Evolutionary conservation across 257 asterid species (phyloP), one percentile per base, ranked within the genome.

Genomic region (Leptodermis oblonga): DNA sequence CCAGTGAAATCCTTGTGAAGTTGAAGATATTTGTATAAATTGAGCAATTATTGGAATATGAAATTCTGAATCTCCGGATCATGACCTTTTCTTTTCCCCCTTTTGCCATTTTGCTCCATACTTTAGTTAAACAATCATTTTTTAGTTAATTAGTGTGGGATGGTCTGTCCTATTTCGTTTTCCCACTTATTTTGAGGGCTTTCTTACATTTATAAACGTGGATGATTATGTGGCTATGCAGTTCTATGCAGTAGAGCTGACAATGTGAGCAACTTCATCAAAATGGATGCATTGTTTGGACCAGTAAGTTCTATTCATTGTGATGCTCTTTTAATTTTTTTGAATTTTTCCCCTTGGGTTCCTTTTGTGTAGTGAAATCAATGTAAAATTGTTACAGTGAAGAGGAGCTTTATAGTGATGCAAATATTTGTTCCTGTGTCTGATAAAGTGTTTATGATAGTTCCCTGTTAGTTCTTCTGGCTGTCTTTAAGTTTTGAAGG

Each of bases 211-310:
- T 3, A 1, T 51, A 3, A 54, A 66, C 62, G 52, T 66, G 70
- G 6, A 31, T 43, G 41, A 7, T 75, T 76, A 22, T 43, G 43
- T 67, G 13, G 2, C 14, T 51, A 28, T 81, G 90, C 85, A 92
- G 96, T 87, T 82, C 67, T 92, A 43, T 84, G 94, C 86, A 83
- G 89, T 78, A 87, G 98, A 79, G 89, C 92, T 55, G 90, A 87
- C 71, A 82, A 74, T 64, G 96, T 89, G 79, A 89, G 98, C 83
- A 89, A 92, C 77, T 92, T 92, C 64, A 86, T 86, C 51, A 90
- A 85, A 78, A 86, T 84, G 52, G 98, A 92, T 77, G 85, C 95
- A 4, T 79, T 92, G 11, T 92, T 87, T 64, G 98, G 92, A 64
- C 84, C 84, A 73, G 98, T 92, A 85, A 26, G 81, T 68, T 67